These are phyloP conservation scores for Xylaria bambusicola DNA, from an alignment of 495 filamentous ascomycete genomes.

Conservation along the genomic window DNA sequence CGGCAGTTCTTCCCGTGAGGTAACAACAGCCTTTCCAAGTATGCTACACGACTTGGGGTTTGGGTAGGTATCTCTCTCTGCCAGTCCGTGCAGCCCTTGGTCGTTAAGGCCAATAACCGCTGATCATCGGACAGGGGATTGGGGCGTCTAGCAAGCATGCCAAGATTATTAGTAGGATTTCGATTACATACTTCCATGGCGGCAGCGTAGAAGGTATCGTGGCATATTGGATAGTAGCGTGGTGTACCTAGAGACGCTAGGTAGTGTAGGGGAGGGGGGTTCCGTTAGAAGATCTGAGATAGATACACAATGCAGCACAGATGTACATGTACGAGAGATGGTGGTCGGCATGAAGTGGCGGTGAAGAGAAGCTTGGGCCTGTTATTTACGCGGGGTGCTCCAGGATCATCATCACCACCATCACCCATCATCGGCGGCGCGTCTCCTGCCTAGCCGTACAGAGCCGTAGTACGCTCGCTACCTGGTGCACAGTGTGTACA, in stretches of 20 bases:
- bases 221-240: constrained; percentile 20
- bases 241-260: constrained; percentile 18
- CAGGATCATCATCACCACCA: constrained; percentile 14
- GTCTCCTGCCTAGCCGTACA: too few species aligned
- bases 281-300: constrained; percentile 27
- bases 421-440: too few species aligned
- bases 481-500: constrained; percentile 27
- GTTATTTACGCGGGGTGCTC: constrained; percentile 26
- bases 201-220: constrained; percentile 20
- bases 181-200: constrained; percentile 1
- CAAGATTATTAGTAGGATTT: constrained; percentile 8
- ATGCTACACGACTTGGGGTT: too few species aligned
- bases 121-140: constrained; percentile 37
- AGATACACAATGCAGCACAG: neutral
- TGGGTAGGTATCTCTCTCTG: neutral
- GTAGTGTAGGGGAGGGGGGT: constrained; percentile 22
- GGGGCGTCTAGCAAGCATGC: constrained; percentile 23
- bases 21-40: neutral
- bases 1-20: neutral
- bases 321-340: neutral
- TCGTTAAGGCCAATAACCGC: constrained; percentile 32
- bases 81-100: constrained; percentile 21
- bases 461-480: too few species aligned
- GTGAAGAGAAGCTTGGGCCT: constrained; percentile 35
- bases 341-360: constrained; percentile 31